Evolutionary conservation across 805 yeast species (phyloP), one percentile per base, ranked within the genome.

Genomic region (Candida ovalis): DNA sequence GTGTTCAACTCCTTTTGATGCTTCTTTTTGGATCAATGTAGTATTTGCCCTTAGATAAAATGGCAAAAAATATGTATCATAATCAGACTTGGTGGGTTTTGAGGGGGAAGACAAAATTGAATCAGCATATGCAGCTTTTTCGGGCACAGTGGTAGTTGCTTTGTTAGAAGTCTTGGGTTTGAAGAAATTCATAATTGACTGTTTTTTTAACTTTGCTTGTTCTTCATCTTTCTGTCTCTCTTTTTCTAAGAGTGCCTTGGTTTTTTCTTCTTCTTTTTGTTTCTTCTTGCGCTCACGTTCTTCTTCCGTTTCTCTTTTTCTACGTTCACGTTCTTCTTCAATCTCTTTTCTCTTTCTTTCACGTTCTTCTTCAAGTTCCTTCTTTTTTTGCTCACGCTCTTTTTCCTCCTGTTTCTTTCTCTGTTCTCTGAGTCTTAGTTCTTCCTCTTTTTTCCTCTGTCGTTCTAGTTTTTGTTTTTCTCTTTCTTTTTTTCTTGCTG

Each of bases 321-420:
- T 59, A 28, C 62, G 62, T 49, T 70, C 68, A 6, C 48, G 49
- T 40, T 51, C 52, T 38, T 52, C 62, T 30, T 44, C 43, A 21
- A 64, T 56, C 51, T 58, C 63, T 69, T 27, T 66, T 45, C 37
- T 46, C 55, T 35, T 48, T 42, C 40, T 41, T 36, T 41, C 48
- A 35, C 39, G 44, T 43, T 53, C 48, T 43, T 50, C 49, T 43
- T 55, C 57, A 19, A 44, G 65, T 45, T 66, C 70, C 28, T 71
- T 72, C 38, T 68, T 69, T 46, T 67, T 59, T 27, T 62, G 62
- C 49, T 70, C 68, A 39, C 68, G 64, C 45, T 63, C 64, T 50
- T 66, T 68, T 52, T 66, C 63, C 28, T 64, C 63, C 27, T 57
- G 58, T 41, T 55, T 56, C 46, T 58, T 56, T 47, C 48, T 60